These are phyloP conservation scores for Didymella lethalis DNA, from an alignment of 2,329 filamentous ascomycete species.

Conservation along the genomic window DNA sequence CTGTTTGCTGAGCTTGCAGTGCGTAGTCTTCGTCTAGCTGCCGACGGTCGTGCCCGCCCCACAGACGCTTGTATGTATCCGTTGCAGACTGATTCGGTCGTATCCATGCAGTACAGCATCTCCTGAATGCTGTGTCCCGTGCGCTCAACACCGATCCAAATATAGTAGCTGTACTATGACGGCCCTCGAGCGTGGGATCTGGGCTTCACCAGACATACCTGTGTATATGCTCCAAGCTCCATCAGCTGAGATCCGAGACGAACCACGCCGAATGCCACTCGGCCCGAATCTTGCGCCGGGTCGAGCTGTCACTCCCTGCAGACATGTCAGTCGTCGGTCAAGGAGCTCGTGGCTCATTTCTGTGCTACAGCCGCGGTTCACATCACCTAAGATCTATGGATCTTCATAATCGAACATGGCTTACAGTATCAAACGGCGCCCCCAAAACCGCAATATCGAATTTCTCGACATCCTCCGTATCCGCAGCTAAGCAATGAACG, in stretches of 20 bases:
- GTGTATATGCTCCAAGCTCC: conserved; percentile 59
- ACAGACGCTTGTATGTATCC: not conserved
- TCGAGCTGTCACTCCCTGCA: conserved; percentile 58
- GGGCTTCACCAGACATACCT: conserved; percentile 40
- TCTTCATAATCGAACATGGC: conserved; percentile 19
- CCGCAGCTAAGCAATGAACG: conserved; percentile 55
- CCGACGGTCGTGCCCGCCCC: not conserved
- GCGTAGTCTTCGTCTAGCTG: not conserved
- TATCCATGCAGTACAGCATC: not conserved
- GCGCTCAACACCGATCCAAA: not conserved
- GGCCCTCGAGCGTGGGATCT: not conserved
- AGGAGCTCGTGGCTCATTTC: not conserved
- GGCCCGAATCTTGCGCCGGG: conserved; percentile 64
- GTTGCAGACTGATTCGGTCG: not conserved
- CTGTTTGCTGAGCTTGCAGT: not conserved
- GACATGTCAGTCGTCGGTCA: conserved; percentile 13
- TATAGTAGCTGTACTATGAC: not conserved
- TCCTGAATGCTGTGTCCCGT: not conserved
- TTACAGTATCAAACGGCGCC: conserved; percentile 59
- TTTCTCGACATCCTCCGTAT: conserved; percentile 48
- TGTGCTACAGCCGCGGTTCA: not conserved
- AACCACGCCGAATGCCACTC: conserved; percentile 60
- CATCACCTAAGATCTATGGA: not conserved
- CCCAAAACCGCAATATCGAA: conserved; percentile 61
- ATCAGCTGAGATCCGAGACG: conserved; percentile 55